Evolutionary conservation across 2,329 filamentous ascomycete species (phyloP).

Genomic region (Blastomyces parvus): DNA sequence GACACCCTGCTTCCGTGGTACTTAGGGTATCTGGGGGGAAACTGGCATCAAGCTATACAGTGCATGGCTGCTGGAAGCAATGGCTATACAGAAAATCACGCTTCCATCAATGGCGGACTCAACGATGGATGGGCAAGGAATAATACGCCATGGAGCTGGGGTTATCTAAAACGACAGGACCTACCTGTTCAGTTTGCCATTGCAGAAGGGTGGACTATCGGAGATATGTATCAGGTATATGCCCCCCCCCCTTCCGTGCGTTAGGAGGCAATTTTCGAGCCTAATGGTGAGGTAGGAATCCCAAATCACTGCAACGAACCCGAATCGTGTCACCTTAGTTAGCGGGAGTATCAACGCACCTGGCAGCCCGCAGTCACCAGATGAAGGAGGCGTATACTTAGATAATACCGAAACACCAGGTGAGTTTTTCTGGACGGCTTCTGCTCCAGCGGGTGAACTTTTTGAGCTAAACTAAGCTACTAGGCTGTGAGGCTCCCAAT

Average conservation of each 20-base stretch:
- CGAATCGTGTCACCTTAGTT: constrained; percentile 45
- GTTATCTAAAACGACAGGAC: constrained; percentile 43
- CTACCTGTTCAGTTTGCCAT: constrained; percentile 48
- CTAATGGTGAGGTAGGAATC: constrained; percentile 29
- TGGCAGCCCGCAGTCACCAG: constrained; percentile 35
- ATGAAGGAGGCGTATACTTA: constrained; percentile 40
- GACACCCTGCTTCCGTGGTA: constrained; percentile 45
- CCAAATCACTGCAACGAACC: constrained; percentile 45
- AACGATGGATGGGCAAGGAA: constrained; percentile 48
- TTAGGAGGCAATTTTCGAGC: background rate
- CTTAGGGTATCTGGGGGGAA: constrained; percentile 46
- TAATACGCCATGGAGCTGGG: constrained; percentile 47
- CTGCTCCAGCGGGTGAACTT: background rate
- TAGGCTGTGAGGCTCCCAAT: constrained; percentile 36
- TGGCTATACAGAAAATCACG: constrained; percentile 45
- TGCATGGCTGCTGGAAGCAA: constrained; percentile 47
- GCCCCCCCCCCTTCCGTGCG: too few relatives aligned
- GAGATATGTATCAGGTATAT: constrained; percentile 46
- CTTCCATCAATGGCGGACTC: constrained; percentile 41
- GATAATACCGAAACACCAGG: constrained; percentile 45
- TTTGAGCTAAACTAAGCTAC: background rate
- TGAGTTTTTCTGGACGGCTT: constrained; percentile 14
- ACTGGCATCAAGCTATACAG: constrained; percentile 44
- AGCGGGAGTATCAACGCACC: constrained; percentile 46
- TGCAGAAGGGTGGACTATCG: constrained; percentile 46